Conservation (phyloP, 192 early-diverging fungal species). For the Mortierella antarctica region DNA sequence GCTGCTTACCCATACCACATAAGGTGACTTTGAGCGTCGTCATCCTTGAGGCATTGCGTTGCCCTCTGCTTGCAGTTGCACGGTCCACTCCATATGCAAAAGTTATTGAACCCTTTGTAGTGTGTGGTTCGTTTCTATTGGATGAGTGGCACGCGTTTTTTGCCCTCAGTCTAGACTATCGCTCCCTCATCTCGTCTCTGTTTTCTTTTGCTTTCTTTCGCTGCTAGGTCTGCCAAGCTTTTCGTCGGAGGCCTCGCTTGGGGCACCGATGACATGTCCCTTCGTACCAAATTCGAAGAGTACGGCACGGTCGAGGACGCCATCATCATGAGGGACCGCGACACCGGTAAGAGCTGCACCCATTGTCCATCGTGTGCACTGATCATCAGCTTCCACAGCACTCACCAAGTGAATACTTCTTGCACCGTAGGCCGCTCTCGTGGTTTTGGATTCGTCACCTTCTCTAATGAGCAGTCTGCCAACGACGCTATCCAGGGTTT, state of each 20-base stretch:
- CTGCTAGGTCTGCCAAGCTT: constrained; percentile 51
- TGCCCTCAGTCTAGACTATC: no score
- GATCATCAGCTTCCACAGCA: background rate
- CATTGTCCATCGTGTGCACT: background rate
- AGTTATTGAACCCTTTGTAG: no score
- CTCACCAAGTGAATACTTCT: background rate
- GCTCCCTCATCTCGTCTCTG: no score
- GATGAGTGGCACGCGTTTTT: no score
- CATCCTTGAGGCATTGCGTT: no score
- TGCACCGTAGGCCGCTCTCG: constrained; percentile 67
- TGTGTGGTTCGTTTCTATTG: no score
- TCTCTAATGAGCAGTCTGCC: constrained; percentile 59
- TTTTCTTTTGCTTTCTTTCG: no score
- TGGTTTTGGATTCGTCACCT: constrained; percentile 87
- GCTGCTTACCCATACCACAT: no score
- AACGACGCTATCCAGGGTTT: constrained; percentile 66
- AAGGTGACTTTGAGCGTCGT: no score
- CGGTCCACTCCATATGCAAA: no score
- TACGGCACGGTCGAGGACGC: constrained; percentile 72
- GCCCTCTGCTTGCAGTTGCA: no score
- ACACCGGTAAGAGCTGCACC: constrained; percentile 67
- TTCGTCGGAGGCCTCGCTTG: constrained; percentile 74
- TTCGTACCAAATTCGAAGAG: constrained; percentile 38
- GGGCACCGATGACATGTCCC: background rate
- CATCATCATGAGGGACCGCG: constrained; percentile 72